Percentiles rank a stretch among this genome's conserved stretches.
These are phyloP conservation scores for Xylariales sp. DNA, from an alignment of 2,329 filamentous ascomycete species.

Conservation along the genomic window DNA sequence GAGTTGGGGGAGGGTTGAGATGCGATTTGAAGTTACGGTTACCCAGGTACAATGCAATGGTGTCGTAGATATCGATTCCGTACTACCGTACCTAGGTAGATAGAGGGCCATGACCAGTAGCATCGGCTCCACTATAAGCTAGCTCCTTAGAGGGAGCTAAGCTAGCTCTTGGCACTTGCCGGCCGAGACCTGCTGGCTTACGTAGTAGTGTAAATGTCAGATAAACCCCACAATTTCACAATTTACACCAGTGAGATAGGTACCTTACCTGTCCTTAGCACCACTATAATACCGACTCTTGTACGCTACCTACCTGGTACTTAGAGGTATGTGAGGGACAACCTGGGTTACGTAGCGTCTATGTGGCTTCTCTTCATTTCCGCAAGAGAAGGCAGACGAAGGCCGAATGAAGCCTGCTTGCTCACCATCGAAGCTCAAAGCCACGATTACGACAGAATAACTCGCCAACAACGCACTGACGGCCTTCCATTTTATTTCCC, in stretches of 20 bases:
- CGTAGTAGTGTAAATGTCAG: not conserved
- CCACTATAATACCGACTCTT: too few relatives aligned
- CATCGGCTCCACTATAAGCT: not conserved
- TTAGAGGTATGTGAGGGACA: too few relatives aligned
- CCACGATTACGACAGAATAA: conserved; percentile 28
- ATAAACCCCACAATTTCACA: conserved; percentile 6
- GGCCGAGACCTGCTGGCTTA: not conserved
- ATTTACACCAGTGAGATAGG: too few relatives aligned
- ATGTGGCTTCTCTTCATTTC: not conserved
- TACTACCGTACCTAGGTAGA: not conserved
- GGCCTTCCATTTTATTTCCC: not conserved
- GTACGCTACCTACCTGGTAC: too few relatives aligned
- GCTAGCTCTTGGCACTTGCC: not conserved
- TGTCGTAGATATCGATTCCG: too few relatives aligned
- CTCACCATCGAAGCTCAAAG: conserved; percentile 5
- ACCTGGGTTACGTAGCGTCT: not conserved
- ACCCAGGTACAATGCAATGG: not conserved
- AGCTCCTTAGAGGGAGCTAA: not conserved
- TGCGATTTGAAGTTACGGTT: not conserved
- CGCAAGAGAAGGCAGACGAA: conserved; percentile 20
- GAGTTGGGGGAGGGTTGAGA: conserved; percentile 10
- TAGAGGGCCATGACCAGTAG: not conserved
- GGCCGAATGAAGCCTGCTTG: conserved; percentile 25
- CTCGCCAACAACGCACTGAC: conserved; percentile 1
- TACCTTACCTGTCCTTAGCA: too few relatives aligned